Base-by-base conservation (phyloP, 345 rosid genomes). In the Moricandia moricandioides region DNA sequence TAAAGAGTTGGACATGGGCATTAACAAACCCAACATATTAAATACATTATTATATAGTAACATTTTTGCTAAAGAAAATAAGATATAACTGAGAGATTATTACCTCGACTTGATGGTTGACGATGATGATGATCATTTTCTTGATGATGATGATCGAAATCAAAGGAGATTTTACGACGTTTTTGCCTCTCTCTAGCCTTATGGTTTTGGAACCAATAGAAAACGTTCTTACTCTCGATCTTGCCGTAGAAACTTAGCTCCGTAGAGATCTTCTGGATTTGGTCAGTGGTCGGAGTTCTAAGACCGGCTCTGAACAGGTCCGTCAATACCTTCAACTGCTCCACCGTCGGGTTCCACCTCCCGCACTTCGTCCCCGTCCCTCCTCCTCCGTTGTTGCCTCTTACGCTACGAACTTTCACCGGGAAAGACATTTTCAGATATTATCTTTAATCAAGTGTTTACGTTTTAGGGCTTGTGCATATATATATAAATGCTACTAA, bases 161-260 rank as follows among this genome's bases (percentile, higher is more conserved):
- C 89, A 47, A 74, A 67, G 16, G 80, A 87, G 45, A 93, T 89
- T 30, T 89, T 88, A 3, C 97, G 88, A 5, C 98, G 88, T 78
- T 91, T 94, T 59, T 91, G 96, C 69, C 97, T 84, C 68, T 94
- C 97, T 56, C 98, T 83, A 14, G 98, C 98, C 82, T 94, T 93
- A 67, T 93, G 98, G 67, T 93, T 93, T 68, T 93, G 98, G 61
- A 93, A 93, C 98, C 98, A 93, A 71, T 93, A 91, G 40, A 93
- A 93, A 1, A 94, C 98, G 70, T 91, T 94, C 82, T 94, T 94
- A 74, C 98, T 90, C 82, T 94, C 98, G 34, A 94, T 94, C 87
- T 94, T 91, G 0, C 98, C 98, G 26, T 91, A 94, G 69, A 86
- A 91, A 81, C 98, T 89, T 11, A 94, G 84, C 82, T 91, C 97